phyloP scores from a whole-genome alignment of 1,284 basidiomycete species.

The Apiotrichum sp. region DNA sequence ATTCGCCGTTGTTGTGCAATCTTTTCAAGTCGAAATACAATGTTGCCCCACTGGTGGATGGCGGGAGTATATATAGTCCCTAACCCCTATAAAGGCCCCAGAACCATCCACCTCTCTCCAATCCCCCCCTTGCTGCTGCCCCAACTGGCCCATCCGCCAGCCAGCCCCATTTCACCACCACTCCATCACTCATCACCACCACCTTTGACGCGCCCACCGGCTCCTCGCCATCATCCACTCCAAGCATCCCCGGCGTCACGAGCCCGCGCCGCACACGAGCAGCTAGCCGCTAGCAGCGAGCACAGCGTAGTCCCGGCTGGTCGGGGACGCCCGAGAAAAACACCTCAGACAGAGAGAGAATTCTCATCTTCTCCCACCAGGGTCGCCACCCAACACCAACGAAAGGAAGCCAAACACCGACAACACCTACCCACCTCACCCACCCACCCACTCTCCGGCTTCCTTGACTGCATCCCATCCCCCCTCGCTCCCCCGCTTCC shows the following conservation, averaged over 20 bases:
- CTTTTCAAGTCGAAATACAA: no score
- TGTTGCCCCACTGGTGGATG: not conserved
- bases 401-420: no score
- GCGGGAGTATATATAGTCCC: not conserved
- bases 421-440: not conserved
- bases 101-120: not conserved
- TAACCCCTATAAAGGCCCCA: not conserved
- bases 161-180: not conserved
- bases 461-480: not conserved
- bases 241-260: not conserved
- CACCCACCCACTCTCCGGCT: not conserved
- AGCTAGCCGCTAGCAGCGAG: no score
- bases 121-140: not conserved
- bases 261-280: not conserved
- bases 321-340: constrained; percentile 4
- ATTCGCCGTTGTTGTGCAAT: no score
- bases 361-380: no score
- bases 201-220: not conserved
- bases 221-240: not conserved
- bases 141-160: not conserved
- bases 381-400: not conserved
- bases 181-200: not conserved
- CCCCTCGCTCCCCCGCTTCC: not conserved
- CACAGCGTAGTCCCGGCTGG: not conserved
- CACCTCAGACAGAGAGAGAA: not conserved